phyloP scores from a whole-genome alignment of 2,329 filamentous ascomycete species.

The Podosphaera fusca region DNA sequence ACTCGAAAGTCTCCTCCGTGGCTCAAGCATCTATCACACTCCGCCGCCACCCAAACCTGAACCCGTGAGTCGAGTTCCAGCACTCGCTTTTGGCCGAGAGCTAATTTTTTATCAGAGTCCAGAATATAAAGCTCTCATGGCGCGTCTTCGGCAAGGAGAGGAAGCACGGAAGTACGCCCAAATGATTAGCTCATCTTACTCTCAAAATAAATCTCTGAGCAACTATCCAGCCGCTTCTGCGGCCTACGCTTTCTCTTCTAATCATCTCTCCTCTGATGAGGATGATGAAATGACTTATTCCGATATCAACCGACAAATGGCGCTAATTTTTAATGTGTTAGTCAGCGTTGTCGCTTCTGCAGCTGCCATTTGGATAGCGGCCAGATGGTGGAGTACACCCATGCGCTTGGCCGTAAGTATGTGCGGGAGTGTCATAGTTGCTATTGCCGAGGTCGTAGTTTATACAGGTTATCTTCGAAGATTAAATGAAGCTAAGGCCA shows the following conservation, averaged over 20 bases:
- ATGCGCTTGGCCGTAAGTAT: conserved; percentile 47
- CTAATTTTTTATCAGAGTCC: conserved; percentile 27
- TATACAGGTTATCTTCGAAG: conserved; percentile 55
- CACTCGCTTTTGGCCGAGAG: background rate
- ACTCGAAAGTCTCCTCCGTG: conserved; percentile 48
- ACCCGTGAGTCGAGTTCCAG: conserved; percentile 30
- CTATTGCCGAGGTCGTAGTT: conserved; percentile 53
- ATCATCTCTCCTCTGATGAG: conserved; percentile 20
- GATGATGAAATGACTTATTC: conserved; percentile 45
- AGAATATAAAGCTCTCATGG: conserved; percentile 77
- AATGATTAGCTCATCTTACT: conserved; percentile 41
- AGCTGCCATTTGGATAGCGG: conserved; percentile 55
- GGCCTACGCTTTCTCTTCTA: conserved; percentile 31
- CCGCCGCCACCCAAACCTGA: conserved; percentile 61
- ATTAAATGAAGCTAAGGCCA: conserved; percentile 41
- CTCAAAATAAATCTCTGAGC: conserved; percentile 33
- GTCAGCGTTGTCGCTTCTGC: conserved; percentile 65
- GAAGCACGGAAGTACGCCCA: conserved; percentile 63
- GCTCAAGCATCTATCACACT: conserved; percentile 50
- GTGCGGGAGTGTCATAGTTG: conserved; percentile 44
- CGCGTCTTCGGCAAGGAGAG: conserved; percentile 56
- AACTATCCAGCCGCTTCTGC: conserved; percentile 29
- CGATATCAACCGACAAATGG: conserved; percentile 59
- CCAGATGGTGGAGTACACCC: conserved; percentile 52
- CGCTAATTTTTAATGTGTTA: conserved; percentile 73